Percentiles rank a stretch among this genome's conserved stretches.
Evolutionary conservation across 2,329 filamentous ascomycete genomes (phyloP).

Genomic region (Fusarium tupiense): DNA sequence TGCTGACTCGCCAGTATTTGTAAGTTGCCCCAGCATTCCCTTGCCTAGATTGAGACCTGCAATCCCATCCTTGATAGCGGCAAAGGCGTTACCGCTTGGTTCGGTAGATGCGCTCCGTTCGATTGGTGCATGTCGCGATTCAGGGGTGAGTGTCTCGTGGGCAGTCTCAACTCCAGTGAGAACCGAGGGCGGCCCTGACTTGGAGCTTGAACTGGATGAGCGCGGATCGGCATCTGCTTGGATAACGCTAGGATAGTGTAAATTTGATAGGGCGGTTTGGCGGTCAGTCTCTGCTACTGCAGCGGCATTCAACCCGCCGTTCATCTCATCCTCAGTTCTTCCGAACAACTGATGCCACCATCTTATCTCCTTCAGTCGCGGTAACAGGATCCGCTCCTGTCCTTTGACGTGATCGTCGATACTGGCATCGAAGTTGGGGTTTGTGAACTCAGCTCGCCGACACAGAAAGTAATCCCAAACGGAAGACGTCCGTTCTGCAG

Average conservation of each 20-base stretch:
- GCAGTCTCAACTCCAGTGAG: conserved; percentile 68
- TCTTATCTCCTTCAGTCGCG: conserved; percentile 77
- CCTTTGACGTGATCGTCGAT: conserved; percentile 83
- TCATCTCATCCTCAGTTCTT: conserved; percentile 92
- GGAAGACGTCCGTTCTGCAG: conserved; percentile 78
- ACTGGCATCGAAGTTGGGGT: conserved; percentile 77
- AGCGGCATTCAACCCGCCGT: conserved; percentile 69
- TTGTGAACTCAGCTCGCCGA: conserved; percentile 82
- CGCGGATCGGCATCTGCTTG: conserved; percentile 41
- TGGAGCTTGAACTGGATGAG: conserved; percentile 48
- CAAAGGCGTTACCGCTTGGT: conserved; percentile 53
- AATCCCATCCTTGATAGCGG: conserved; percentile 59
- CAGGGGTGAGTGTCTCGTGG: conserved; percentile 60
- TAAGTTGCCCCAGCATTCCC: conserved; percentile 52
- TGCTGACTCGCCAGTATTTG: conserved; percentile 40
- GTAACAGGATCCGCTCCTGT: conserved; percentile 85
- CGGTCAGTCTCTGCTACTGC: conserved; percentile 60
- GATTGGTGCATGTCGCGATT: conserved; percentile 48
- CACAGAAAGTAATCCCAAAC: conserved; percentile 97
- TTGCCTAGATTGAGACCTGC: conserved; percentile 60
- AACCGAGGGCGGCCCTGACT: conserved; percentile 60
- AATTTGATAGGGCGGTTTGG: conserved; percentile 49
- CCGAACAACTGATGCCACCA: conserved; percentile 96
- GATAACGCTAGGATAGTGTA: conserved; percentile 45
- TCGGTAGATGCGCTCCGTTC: conserved; percentile 59